A percentile compares a stretch with the other conserved stretches of the same genome.
Evolutionary conservation across 768 basidiomycete genomes (phyloP).

Genomic region (Lactifluus volemus): DNA sequence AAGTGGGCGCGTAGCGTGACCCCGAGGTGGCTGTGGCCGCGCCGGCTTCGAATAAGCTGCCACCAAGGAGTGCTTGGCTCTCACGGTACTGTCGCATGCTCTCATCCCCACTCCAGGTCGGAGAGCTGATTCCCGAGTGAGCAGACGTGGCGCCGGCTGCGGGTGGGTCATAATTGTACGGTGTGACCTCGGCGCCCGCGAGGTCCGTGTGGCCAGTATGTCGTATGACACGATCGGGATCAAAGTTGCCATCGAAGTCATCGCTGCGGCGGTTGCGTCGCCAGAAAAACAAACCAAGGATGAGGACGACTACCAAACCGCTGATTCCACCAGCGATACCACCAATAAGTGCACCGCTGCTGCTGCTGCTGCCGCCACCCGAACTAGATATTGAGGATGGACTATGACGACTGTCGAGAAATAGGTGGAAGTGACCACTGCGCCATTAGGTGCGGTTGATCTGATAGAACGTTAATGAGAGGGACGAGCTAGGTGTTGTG

Average conservation of each 20-base stretch:
- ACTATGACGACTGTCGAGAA: constrained; percentile 20
- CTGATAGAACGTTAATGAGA: not conserved
- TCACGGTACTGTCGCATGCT: constrained; percentile 26
- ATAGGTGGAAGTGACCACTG: constrained; percentile 8
- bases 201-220: constrained; percentile 21
- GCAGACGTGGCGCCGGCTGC: constrained; percentile 20
- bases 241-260: constrained; percentile 44
- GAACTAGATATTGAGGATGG: constrained; percentile 17
- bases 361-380: not conserved
- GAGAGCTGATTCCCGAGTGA: constrained; percentile 6
- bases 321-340: constrained; percentile 24
- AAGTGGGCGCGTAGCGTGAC: constrained; percentile 17
- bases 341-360: constrained; percentile 26
- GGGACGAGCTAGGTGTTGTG: not conserved
- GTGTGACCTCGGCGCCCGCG: constrained; percentile 15
- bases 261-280: constrained; percentile 26
- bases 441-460: constrained; percentile 11
- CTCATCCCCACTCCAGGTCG: not conserved
- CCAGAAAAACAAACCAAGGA: constrained; percentile 26
- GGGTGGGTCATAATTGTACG: constrained; percentile 20
- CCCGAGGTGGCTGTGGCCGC: constrained; percentile 18
- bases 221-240: constrained; percentile 35
- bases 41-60: constrained; percentile 17
- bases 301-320: constrained; percentile 21
- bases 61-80: constrained; percentile 21